phyloP scores from a whole-genome alignment of 192 early-diverging fungal species.

The Linnemannia zychae region DNA sequence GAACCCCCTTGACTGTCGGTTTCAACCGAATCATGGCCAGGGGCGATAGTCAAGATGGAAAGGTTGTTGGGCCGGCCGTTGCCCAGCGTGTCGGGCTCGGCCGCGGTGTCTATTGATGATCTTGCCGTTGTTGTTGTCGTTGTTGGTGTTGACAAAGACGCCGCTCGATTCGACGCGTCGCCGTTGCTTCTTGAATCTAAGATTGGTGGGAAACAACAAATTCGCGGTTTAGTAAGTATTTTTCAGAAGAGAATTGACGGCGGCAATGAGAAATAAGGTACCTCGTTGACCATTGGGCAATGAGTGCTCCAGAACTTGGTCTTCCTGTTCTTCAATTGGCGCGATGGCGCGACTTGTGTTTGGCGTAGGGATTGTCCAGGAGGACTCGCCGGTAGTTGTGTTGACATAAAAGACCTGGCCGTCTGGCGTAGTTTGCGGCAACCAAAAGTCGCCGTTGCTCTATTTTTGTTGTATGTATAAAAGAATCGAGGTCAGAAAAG shows the following conservation, averaged over 20 bases:
- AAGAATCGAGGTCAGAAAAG: background rate
- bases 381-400: constrained; percentile 62
- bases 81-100: background rate
- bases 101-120: background rate
- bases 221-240: no score
- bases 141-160: background rate
- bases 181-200: background rate
- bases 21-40: constrained; percentile 20
- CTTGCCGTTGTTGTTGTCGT: background rate
- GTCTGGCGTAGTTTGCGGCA: constrained; percentile 59
- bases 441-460: constrained; percentile 52
- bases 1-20: constrained; percentile 41
- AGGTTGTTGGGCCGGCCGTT: background rate
- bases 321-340: constrained; percentile 13
- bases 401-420: constrained; percentile 68
- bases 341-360: background rate
- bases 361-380: constrained; percentile 59
- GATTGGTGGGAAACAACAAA: background rate
- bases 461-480: background rate
- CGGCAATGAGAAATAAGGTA: background rate
- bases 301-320: background rate
- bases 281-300: background rate
- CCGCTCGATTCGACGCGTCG: constrained; percentile 2
- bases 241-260: background rate
- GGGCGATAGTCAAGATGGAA: background rate